phyloP scores from a whole-genome alignment of 2,329 filamentous ascomycete species.

The Fusarium pseudonygamai region DNA sequence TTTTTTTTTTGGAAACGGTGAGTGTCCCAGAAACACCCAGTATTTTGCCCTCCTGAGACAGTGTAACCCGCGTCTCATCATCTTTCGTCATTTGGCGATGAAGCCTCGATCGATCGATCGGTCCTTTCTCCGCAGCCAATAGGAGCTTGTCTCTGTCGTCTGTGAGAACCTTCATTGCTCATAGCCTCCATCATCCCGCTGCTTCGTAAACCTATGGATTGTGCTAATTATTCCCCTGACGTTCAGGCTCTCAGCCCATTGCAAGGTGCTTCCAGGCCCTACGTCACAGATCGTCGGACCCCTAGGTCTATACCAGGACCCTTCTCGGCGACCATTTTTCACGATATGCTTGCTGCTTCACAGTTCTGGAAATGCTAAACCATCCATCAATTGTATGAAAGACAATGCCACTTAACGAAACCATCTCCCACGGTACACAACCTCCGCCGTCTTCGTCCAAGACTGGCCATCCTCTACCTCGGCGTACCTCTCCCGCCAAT shows the following conservation, averaged over 20 bases:
- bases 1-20: conserved; percentile 23
- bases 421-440: conserved; percentile 37
- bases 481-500: conserved; percentile 55
- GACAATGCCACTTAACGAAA: conserved; percentile 44
- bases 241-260: conserved; percentile 9
- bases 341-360: conserved; percentile 11
- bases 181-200: background rate
- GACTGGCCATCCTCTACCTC: conserved; percentile 54
- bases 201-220: background rate
- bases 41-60: conserved; percentile 14
- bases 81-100: conserved; percentile 41
- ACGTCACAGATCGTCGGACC: conserved; percentile 36
- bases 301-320: conserved; percentile 13
- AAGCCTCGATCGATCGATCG: conserved; percentile 49
- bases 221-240: conserved; percentile 21
- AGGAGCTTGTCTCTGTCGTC: conserved; percentile 4
- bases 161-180: conserved; percentile 16
- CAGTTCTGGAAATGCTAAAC: conserved; percentile 24
- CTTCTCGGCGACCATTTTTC: background rate
- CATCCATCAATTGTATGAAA: conserved; percentile 10
- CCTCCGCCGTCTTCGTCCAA: conserved; percentile 33
- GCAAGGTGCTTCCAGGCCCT: conserved; percentile 28
- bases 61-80: conserved; percentile 19
- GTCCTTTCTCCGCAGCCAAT: conserved; percentile 39
- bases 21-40: conserved; percentile 21